Evolutionary conservation across 768 basidiomycete species (phyloP), one percentile per base, ranked within the genome.

Genomic region (Pluteus cervinus): DNA sequence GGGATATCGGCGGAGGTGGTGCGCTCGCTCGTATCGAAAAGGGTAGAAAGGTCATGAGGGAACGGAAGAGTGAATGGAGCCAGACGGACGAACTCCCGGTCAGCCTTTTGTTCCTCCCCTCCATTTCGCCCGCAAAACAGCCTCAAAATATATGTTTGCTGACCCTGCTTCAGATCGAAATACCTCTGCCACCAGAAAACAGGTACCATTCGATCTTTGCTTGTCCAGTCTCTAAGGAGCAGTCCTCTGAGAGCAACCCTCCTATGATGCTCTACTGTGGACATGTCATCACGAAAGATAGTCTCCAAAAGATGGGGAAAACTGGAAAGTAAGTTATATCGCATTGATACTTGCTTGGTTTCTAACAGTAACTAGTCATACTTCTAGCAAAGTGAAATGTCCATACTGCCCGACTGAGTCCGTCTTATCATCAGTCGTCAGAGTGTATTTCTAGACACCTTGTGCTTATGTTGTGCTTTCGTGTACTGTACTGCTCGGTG

Each of bases 201-300:
- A 73, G 91, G 20, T 98, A 93, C 60, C 96, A 99, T 58, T 96
- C 93, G 1, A 85, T 98, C 40, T 98, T 99, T 57, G 82, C 91
- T 32, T 99, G 96, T 58, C 89, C 96, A 0, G 96, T 99, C 15
- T 94, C 91, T 7, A 98, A 97, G 61, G 94, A 98, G 52, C 94
- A 96, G 61, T 81, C 91, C 16, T 93, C 88, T 4, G 85, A 89
- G 36, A 60, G 72, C 41, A 99, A 99, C 56, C 96, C 92, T 7
- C 94, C 96, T 0, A 96, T 96, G 90, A 93, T 97, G 86, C 84
- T 99, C 71, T 64, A 68, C 3, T 98, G 96, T 55, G 96, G 94
- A 2, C 96, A 99, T 60, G 92, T 96, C 24, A 81, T 99, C 30
- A 83, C 89, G 2, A 85, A 85, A 55, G 94, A 97, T 51, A 94